These are phyloP conservation scores for Tubosaeta sp. DNA, from an alignment of 768 basidiomycete species.

Conservation along the genomic window DNA sequence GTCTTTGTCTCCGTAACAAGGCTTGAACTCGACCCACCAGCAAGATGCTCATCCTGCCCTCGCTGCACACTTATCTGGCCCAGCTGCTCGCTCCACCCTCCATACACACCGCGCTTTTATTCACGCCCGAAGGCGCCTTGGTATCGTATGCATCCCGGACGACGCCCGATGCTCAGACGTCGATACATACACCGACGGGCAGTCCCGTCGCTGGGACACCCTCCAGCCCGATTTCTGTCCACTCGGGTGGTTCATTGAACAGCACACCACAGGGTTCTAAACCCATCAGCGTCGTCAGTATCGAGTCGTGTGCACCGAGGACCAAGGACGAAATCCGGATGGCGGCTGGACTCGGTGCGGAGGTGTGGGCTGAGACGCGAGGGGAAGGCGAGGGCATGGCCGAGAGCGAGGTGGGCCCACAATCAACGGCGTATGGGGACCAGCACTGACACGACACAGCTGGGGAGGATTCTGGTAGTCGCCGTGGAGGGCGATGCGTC, in stretches of 20 bases:
- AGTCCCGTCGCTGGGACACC: slow-evolving; percentile 2
- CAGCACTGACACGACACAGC: slow-evolving; percentile 33
- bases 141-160: slow-evolving; percentile 57
- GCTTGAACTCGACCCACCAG: not conserved
- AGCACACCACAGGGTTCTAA: slow-evolving; percentile 12
- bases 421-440: not conserved
- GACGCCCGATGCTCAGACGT: slow-evolving; percentile 21
- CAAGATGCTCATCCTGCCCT: slow-evolving; percentile 65
- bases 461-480: slow-evolving; percentile 67
- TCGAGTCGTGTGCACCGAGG: slow-evolving; percentile 23
- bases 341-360: slow-evolving; percentile 65
- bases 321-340: slow-evolving; percentile 74
- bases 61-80: slow-evolving; percentile 60
- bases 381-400: slow-evolving; percentile 57
- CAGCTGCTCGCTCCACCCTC: slow-evolving; percentile 56
- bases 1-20: slow-evolving; percentile 1
- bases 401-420: slow-evolving; percentile 63
- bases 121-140: slow-evolving; percentile 72
- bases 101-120: slow-evolving; percentile 66
- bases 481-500: slow-evolving; percentile 46
- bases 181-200: slow-evolving; percentile 2
- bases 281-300: slow-evolving; percentile 6
- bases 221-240: slow-evolving; percentile 10
- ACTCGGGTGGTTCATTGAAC: slow-evolving; percentile 9
- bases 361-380: slow-evolving; percentile 75